Conservation (phyloP, 116 monocot species). For the Iris pallida region DNA sequence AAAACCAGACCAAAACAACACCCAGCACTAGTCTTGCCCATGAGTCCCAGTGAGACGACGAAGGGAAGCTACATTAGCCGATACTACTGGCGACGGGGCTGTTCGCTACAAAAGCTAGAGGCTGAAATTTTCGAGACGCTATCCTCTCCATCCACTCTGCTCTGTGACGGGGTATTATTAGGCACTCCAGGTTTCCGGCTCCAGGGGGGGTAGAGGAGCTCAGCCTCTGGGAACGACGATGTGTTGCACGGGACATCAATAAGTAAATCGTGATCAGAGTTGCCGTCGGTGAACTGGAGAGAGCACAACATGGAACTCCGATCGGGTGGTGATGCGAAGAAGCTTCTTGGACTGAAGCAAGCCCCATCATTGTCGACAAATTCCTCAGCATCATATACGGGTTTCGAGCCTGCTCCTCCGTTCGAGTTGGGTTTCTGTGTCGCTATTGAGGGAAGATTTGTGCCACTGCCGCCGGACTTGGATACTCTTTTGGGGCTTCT, state of each 20-base stretch:
- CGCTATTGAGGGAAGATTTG: slow-evolving; percentile 2
- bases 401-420: slow-evolving; percentile 14
- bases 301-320: slow-evolving; percentile 25
- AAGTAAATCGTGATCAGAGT: slow-evolving; percentile 51
- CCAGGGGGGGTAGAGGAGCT: slow-evolving; percentile 48
- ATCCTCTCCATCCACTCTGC: slow-evolving; percentile 29
- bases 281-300: slow-evolving; percentile 32
- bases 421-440: neutral
- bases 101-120: slow-evolving; percentile 21
- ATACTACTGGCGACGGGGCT: slow-evolving; percentile 3
- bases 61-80: neutral
- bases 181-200: slow-evolving; percentile 23
- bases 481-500: slow-evolving; percentile 35
- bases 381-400: slow-evolving; percentile 17
- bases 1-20: neutral
- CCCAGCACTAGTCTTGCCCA: neutral
- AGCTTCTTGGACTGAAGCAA: slow-evolving; percentile 44
- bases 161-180: slow-evolving; percentile 18
- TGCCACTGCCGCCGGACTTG: slow-evolving; percentile 12
- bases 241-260: slow-evolving; percentile 43
- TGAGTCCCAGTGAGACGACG: neutral
- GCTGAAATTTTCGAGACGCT: slow-evolving; percentile 10
- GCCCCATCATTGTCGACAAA: slow-evolving; percentile 40
- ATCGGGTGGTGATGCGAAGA: slow-evolving; percentile 36
- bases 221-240: slow-evolving; percentile 59